Base-by-base conservation (phyloP, 257 asterid species). In the Capsicum baccatum region DNA sequence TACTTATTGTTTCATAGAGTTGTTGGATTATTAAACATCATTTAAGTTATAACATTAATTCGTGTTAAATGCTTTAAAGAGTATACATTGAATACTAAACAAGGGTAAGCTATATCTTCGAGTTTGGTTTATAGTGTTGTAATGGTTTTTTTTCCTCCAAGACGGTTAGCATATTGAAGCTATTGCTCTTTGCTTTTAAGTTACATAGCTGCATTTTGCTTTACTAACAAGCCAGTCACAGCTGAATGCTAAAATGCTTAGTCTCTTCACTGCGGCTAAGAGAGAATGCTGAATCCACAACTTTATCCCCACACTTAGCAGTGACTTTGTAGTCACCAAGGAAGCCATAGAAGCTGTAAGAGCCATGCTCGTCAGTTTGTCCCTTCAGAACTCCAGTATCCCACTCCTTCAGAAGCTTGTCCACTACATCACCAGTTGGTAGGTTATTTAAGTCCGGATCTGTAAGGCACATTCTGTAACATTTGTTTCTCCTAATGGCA, bases 381-480 rank as follows among this genome's bases (percentile, higher is more conserved):
- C 91, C 92, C 33, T 90, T 85, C 59, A 86, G 37, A 26, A 37
- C 50, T 71, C 87, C 92, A 2, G 92, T 90, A 63, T 86, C 83
- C 94, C 94, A 90, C 83, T 91, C 94, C 47, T 73, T 84, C 0
- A 92, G 89, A 26, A 92, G 92, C 86, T 85, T 89, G 83, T 92
- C 95, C 6, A 92, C 93, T 7, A 83, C 80, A 64, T 90, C 87
- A 6, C 95, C 95, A 3, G 93, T 84, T 0, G 93, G 95, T 19
- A 92, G 91, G 76, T 92, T 92, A 11, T 86, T 63, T 37, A 92
- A 87, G 15, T 86, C 82, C 2, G 78, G 71, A 78, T 92, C 92
- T 2, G 95, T 89, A 3, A 92, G 91, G 87, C 95, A 92, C 95
- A 92, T 92, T 85, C 87, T 89, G 85, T 90, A 92, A 84, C 95